Evolutionary conservation across 306 rosid species (phyloP).

Genomic region (Inga laurina): DNA sequence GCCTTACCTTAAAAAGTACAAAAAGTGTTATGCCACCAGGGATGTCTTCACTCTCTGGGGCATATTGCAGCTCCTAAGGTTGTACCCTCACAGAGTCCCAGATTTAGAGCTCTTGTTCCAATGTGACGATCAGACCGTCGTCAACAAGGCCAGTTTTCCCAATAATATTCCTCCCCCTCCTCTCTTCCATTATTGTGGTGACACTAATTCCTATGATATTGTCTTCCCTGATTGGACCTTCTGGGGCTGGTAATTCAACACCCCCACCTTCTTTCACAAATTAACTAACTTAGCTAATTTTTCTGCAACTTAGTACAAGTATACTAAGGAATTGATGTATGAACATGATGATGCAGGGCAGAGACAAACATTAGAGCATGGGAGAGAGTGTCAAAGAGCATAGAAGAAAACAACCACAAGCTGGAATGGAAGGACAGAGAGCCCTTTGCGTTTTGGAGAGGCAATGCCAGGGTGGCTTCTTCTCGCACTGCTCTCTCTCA

Average conservation of each 20-base stretch:
- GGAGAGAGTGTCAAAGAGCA: not conserved
- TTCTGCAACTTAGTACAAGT: too few species aligned
- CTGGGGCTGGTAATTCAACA: slow-evolving; percentile 31
- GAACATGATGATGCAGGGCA: not conserved
- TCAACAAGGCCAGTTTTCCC: not conserved
- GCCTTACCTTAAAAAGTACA: slow-evolving; percentile 10
- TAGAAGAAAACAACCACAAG: slow-evolving; percentile 1
- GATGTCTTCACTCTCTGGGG: slow-evolving; percentile 31
- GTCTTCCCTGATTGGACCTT: slow-evolving; percentile 32
- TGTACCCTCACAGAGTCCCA: slow-evolving; percentile 27
- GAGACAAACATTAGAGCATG: slow-evolving; percentile 29
- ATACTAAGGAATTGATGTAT: too few species aligned
- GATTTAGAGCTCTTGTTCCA: slow-evolving; percentile 21
- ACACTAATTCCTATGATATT: not conserved
- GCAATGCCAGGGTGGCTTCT: not conserved
- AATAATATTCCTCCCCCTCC: slow-evolving; percentile 5
- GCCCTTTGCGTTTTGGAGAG: slow-evolving; percentile 30
- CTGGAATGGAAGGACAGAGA: slow-evolving; percentile 20
- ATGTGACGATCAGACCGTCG: slow-evolving; percentile 7
- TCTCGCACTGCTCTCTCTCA: not conserved
- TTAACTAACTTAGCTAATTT: not conserved
- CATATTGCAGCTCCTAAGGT: slow-evolving; percentile 26
- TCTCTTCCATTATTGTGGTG: slow-evolving; percentile 25
- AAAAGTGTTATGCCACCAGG: not conserved
- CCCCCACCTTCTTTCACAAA: too few species aligned